Conservation (phyloP, 306 rosid species). For the Vigna reflexopilosa region DNA sequence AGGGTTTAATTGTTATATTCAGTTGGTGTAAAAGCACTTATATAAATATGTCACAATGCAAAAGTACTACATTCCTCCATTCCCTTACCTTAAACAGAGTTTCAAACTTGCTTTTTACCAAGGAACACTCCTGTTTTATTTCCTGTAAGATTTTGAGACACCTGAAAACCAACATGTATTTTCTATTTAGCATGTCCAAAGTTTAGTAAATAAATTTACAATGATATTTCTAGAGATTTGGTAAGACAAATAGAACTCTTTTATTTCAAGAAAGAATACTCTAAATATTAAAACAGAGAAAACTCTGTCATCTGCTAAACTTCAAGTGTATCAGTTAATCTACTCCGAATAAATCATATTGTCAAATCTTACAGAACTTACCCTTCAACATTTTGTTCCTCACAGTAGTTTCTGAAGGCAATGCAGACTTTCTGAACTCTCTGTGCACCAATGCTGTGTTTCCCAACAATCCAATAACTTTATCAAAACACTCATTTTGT, state of each 20-base stretch:
- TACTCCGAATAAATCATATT: too few species aligned
- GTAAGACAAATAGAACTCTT: too few species aligned
- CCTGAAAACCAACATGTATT: conserved; percentile 46
- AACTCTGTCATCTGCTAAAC: too few species aligned
- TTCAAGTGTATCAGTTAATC: too few species aligned
- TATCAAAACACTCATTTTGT: conserved; percentile 21
- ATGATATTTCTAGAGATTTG: too few species aligned
- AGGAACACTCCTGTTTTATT: conserved; percentile 62
- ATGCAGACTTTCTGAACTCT: conserved; percentile 74
- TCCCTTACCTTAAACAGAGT: conserved; percentile 68
- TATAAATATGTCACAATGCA: background rate
- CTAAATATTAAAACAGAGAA: too few species aligned
- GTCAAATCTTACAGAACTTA: conserved; percentile 35
- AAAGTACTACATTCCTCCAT: too few species aligned
- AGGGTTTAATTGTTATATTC: too few species aligned
- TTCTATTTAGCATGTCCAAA: background rate
- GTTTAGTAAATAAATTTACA: background rate
- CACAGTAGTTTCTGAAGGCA: conserved; percentile 62
- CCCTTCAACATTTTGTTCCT: conserved; percentile 74
- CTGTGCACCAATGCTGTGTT: conserved; percentile 84
- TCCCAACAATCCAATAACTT: conserved; percentile 33
- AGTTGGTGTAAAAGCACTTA: background rate
- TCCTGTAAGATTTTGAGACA: conserved; percentile 69
- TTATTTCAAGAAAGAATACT: too few species aligned
- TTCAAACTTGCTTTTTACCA: conserved; percentile 71